Base-by-base conservation (phyloP, 148 eudicot species). In the Cornus suecica region DNA sequence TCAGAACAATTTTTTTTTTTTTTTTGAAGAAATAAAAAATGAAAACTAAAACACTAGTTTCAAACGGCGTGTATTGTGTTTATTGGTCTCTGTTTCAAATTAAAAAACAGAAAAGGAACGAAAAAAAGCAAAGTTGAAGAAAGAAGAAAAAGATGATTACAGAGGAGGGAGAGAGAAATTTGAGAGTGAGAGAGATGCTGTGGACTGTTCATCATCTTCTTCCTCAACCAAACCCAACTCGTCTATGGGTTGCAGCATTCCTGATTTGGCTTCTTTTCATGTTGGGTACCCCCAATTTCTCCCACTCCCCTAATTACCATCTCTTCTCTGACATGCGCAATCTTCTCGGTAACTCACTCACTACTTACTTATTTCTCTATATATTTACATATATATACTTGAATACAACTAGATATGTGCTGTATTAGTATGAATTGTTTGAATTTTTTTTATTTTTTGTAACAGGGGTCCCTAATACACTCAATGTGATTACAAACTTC, bases 301-400 rank as follows among this genome's bases (percentile, higher is more conserved):
- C 56, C 56, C 56, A 68, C 71, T 68, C 71, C 9, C 56, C 71
- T 28, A 25, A n/a, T 1, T 29, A 41, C 15, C 71, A 68, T 24
- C 28, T 68, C 29, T 68, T 68, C 37, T 52, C 54, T 23, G 71
- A 68, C 29, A 68, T 37, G 56, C 71, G 71, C 56, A 68, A 68
- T 68, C 41, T 41, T 9, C 71, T 68, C 2, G 52, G 71, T 68
- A 37, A 1, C 52, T 20, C 14, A 3, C 45, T 20, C n/a, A 34
- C 20, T 10, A 27, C 67, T 8, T 20, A 31, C 70, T 16, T 66
- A 24, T 68, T 5, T n/a, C 30, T 23, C 16, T 37, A 1, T n/a
- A 6, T 24, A 25, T 23, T 37, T 9, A 3, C 3, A 20, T 3
- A 31, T 7, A 31, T 8, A 45, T 8, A 2, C 20, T 11, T 48